These are phyloP conservation scores for Pyrenula massariospora DNA, from an alignment of 495 filamentous ascomycete genomes.

Conservation along the genomic window DNA sequence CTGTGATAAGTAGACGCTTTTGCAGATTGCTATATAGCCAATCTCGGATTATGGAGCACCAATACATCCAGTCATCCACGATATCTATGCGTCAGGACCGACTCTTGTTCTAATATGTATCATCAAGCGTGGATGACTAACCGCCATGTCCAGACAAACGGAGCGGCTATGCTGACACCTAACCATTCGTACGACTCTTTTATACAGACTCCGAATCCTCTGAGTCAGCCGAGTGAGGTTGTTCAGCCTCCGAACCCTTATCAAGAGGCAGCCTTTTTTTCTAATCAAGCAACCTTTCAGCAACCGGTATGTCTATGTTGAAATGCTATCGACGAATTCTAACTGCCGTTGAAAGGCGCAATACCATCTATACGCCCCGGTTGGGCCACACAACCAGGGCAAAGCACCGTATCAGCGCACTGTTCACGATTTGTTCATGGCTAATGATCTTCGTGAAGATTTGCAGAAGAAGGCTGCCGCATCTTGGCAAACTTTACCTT, in stretches of 20 bases:
- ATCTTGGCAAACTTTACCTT: conserved; percentile 67
- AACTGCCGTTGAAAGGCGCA: conserved; percentile 40
- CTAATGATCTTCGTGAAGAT: conserved; percentile 72
- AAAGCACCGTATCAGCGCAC: conserved; percentile 70
- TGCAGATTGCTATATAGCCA: no score
- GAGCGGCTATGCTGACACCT: background rate
- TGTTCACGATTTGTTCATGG: conserved; percentile 82
- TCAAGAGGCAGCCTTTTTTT: conserved; percentile 35
- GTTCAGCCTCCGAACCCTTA: conserved; percentile 1
- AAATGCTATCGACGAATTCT: background rate
- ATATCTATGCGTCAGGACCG: no score
- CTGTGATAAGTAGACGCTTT: no score
- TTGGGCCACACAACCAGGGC: conserved; percentile 70
- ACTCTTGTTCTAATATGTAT: no score
- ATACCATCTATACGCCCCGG: conserved; percentile 87
- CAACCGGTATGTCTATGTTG: conserved; percentile 47
- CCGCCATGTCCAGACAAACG: background rate
- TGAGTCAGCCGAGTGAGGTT: background rate
- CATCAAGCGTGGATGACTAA: no score
- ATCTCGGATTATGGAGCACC: no score
- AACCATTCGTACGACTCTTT: background rate
- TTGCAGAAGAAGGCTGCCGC: conserved; percentile 82
- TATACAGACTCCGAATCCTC: background rate
- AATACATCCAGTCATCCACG: no score
- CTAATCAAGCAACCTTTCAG: conserved; percentile 37